phyloP scores from a whole-genome alignment of 1,284 basidiomycete species.

The Trichosporon sp. region DNA sequence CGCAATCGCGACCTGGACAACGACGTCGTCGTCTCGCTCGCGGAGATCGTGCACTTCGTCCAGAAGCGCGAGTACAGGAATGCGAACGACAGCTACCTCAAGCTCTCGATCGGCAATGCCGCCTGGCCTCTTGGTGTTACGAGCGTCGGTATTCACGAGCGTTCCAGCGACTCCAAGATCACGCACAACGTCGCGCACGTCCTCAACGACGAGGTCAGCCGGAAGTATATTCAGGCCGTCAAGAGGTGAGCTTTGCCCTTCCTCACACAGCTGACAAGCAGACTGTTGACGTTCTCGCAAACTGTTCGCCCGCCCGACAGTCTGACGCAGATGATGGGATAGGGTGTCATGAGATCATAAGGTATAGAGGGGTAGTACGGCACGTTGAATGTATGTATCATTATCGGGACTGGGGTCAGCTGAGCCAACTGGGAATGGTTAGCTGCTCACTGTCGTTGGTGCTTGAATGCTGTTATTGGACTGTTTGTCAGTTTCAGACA shows the following conservation, averaged over 20 bases:
- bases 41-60: conserved; percentile 96
- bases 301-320: conserved; percentile 90
- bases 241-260: conserved; percentile 68
- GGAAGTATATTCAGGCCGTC: conserved; percentile 98
- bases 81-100: conserved; percentile 95
- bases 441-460: not conserved
- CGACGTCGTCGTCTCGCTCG: conserved; percentile 84
- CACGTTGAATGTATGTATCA: conserved; percentile 21
- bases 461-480: not conserved
- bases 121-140: conserved; percentile 99
- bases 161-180: conserved; percentile 95
- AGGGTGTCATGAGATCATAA: not conserved
- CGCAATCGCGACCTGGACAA: conserved; percentile 76
- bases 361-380: not conserved
- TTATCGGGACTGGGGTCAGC: not conserved
- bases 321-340: conserved; percentile 88
- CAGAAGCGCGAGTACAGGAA: conserved; percentile 90
- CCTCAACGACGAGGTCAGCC: conserved; percentile 95
- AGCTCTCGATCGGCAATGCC: conserved; percentile 95
- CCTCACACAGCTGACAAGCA: conserved; percentile 45
- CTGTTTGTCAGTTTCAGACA: not conserved
- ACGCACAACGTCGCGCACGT: conserved; percentile 97
- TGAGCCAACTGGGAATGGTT: not conserved
- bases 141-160: conserved; percentile 98
- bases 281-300: conserved; percentile 89